Evolutionary conservation across 2,329 filamentous ascomycete genomes (phyloP), one percentile per base, ranked within the genome.

Genomic region (Colletotrichum tropicicola): DNA sequence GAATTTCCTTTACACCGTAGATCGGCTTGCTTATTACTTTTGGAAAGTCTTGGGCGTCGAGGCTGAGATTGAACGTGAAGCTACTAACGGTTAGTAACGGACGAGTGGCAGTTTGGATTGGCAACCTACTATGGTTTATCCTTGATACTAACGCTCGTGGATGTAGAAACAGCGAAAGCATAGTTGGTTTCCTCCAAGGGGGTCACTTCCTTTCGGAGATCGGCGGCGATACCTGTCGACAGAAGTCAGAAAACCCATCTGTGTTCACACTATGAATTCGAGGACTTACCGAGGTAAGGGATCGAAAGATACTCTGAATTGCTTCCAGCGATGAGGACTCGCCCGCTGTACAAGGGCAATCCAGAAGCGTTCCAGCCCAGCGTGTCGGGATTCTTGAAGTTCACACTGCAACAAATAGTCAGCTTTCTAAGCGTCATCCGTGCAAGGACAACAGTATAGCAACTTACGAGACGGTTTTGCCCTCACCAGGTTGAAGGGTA

Each of bases 31-130:
- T 44, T 17, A 55, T 48, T 7, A 70, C 53, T 32, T 67, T 70
- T 1, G 69, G 68, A 12, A 68, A 70, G 32, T 70, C 69, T 19
- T 70, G 67, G 2, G 48, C 27, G 9, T 87, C 90, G 57, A 91
- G 73, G 47, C 83, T 87, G n/a, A n/a, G n/a, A n/a, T n/a, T n/a
- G n/a, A n/a, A n/a, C n/a, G n/a, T n/a, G n/a, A n/a, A n/a, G n/a
- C n/a, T n/a, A n/a, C n/a, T n/a, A n/a, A n/a, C n/a, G n/a, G n/a
- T n/a, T n/a, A n/a, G n/a, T n/a, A n/a, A n/a, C n/a, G n/a, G n/a
- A n/a, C n/a, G n/a, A n/a, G n/a, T n/a, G n/a, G n/a, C n/a, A n/a
- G n/a, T n/a, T n/a, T n/a, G n/a, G n/a, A n/a, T n/a, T n/a, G n/a
- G n/a, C n/a, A n/a, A n/a, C n/a, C n/a, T n/a, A n/a, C n/a, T n/a